phyloP scores from a whole-genome alignment of 2,329 filamentous ascomycete genomes.

The Chaetothyriales sp. region DNA sequence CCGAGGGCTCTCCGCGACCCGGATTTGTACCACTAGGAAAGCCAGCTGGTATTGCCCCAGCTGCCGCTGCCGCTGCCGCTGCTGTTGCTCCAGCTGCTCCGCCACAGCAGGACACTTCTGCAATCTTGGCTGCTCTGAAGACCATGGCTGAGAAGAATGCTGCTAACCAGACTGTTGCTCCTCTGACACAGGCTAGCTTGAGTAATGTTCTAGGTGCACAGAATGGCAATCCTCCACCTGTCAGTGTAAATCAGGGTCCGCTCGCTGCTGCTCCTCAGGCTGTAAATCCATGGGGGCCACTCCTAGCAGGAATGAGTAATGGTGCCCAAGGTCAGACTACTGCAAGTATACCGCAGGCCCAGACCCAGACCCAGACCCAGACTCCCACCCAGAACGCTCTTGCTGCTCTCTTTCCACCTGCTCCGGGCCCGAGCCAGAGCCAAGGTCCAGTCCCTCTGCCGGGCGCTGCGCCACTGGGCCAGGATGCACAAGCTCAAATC shows the following conservation, averaged over 20 bases:
- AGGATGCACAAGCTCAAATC: constrained; percentile 53
- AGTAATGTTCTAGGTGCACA: constrained; percentile 37
- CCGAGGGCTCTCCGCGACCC: constrained; percentile 38
- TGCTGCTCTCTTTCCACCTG: constrained; percentile 26
- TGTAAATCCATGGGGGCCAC: constrained; percentile 43
- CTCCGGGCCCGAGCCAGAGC: constrained; percentile 13
- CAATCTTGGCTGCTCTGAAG: constrained; percentile 63
- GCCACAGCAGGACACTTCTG: constrained; percentile 40
- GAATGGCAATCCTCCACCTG: constrained; percentile 27
- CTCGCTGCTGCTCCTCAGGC: constrained; percentile 35
- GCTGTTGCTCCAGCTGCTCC: constrained; percentile 13
- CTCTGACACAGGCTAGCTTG: constrained; percentile 26
- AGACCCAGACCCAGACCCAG: constrained; percentile 9
- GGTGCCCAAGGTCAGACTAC: constrained; percentile 25
- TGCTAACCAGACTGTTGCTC: constrained; percentile 29
- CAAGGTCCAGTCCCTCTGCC: constrained; percentile 19
- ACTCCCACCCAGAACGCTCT: constrained; percentile 22
- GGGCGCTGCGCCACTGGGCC: constrained; percentile 18
- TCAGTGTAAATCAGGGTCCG: constrained; percentile 29
- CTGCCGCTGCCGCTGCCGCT: constrained; percentile 14
- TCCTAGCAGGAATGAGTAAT: constrained; percentile 32
- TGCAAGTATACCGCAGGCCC: constrained; percentile 17
- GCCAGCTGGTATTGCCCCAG: constrained; percentile 15
- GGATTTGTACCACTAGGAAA: constrained; percentile 27
- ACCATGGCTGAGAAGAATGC: constrained; percentile 66